Evolutionary conservation across 441 rosid species (phyloP), one percentile per base, ranked within the genome.

Genomic region (Gossypium aridum): DNA sequence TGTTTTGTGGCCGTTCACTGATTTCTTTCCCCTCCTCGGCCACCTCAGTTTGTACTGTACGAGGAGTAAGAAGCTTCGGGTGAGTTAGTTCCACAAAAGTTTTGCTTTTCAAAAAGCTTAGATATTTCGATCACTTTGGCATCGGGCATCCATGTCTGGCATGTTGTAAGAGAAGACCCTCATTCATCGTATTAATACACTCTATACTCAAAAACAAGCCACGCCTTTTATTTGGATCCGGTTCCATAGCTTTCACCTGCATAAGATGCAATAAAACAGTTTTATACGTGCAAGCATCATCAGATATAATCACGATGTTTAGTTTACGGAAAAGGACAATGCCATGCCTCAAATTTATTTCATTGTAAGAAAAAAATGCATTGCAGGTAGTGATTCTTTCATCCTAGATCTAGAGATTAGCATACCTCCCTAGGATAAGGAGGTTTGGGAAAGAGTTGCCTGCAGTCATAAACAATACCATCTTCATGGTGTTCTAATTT

Each of bases 381-480:
- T 47, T 5, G 34, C 61, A 62, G 12, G 9, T 13, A 60, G 31
- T 55, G 14, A 20, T 64, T 43, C 51, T 73, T 73, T 69, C 76
- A 73, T 69, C 62, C 61, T 57, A 45, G 49, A 31, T 64, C 49
- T 57, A 25, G 37, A 45, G 31, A 28, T 74, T 76, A 75, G 72
- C 72, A 63, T 84, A 96, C 99, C 96, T 93, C 97, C 86, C 92
- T 86, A 62, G 99, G 99, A 82, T 88, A 90, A 55, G 97, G 99
- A 84, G 98, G 99, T 80, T 96, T 97, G 13, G 97, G 96, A 83
- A 96, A 93, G 64, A 92, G 92, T 73, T 86, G 89, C 76, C 84
- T 86, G 75, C 98, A 96, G 51, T 89, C 91, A 79, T 96, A 91
- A 64, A 91, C 97, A 63, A 96, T 90, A 83, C 80, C 87, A 88